These are phyloP conservation scores for Phytophthora foliorum DNA, from an alignment of 352 stramenopile genomes.

Conservation along the genomic window DNA sequence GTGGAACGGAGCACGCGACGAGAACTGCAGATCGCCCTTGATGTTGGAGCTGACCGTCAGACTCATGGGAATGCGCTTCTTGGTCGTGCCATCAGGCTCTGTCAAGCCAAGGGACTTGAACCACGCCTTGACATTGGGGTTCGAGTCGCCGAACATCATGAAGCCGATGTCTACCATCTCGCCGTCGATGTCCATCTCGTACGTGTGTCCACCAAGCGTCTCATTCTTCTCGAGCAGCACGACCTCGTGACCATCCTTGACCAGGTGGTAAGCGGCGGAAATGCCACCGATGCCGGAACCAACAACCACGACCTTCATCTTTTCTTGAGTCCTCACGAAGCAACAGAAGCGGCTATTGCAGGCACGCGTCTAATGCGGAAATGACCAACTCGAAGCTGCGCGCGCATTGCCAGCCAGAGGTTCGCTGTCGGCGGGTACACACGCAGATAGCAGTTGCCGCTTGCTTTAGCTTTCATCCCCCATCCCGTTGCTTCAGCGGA, in stretches of 20 bases:
- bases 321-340: slow-evolving; percentile 13
- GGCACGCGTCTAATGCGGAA: slow-evolving; percentile 32
- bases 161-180: slow-evolving; percentile 90
- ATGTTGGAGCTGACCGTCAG: slow-evolving; percentile 88
- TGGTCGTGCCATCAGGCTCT: slow-evolving; percentile 83
- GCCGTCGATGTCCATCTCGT: slow-evolving; percentile 89
- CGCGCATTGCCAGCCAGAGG: slow-evolving; percentile 4
- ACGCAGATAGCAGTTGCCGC: slow-evolving; percentile 27
- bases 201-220: slow-evolving; percentile 86
- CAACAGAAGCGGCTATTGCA: slow-evolving; percentile 24
- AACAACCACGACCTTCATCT: slow-evolving; percentile 87
- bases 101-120: slow-evolving; percentile 89
- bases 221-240: slow-evolving; percentile 86
- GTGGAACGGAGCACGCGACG: slow-evolving; percentile 82
- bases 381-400: slow-evolving; percentile 22
- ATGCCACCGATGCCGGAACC: slow-evolving; percentile 86
- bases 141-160: slow-evolving; percentile 93
- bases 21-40: slow-evolving; percentile 86
- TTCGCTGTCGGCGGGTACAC: slow-evolving; percentile 13
- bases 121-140: slow-evolving; percentile 92
- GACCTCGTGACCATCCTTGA: slow-evolving; percentile 87
- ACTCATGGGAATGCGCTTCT: slow-evolving; percentile 90
- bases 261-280: slow-evolving; percentile 86
- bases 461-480: slow-evolving; percentile 26
- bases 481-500: slow-evolving; percentile 20